Conservation (phyloP, 1,284 basidiomycete species). For the Meira nashicola region DNA sequence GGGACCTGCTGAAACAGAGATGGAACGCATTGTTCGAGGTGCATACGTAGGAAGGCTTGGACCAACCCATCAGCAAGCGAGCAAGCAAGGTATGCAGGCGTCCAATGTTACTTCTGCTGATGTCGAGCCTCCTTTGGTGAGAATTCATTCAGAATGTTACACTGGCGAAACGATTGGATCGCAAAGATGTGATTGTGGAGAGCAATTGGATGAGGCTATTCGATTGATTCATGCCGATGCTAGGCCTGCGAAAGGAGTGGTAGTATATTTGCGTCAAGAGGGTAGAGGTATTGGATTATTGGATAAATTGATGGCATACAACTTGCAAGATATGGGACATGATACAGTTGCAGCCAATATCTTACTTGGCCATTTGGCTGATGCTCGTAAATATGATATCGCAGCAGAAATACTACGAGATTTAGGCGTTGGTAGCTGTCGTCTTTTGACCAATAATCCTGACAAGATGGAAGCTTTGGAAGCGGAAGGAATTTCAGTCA, state of each 20-base stretch:
- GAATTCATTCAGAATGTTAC: constrained; percentile 97
- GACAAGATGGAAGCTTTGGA: constrained; percentile 88
- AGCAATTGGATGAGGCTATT: constrained; percentile 94
- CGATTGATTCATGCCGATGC: constrained; percentile 66
- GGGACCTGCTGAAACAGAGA: constrained; percentile 80
- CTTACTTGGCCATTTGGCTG: constrained; percentile 87
- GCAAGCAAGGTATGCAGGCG: not conserved
- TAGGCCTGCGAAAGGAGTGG: constrained; percentile 62
- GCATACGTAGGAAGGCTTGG: constrained; percentile 84
- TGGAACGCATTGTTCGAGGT: constrained; percentile 86
- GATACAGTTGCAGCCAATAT: constrained; percentile 97
- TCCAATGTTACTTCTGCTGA: constrained; percentile 9
- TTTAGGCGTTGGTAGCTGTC: constrained; percentile 66
- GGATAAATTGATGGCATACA: constrained; percentile 96
- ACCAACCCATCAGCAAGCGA: constrained; percentile 59
- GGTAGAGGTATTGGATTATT: constrained; percentile 95
- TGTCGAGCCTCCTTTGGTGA: constrained; percentile 68
- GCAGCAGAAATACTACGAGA: constrained; percentile 85
- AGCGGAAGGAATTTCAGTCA: constrained; percentile 73
- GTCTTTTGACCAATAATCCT: constrained; percentile 93
- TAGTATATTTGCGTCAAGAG: constrained; percentile 95
- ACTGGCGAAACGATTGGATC: constrained; percentile 97
- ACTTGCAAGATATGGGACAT: constrained; percentile 93
- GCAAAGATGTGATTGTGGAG: constrained; percentile 97
- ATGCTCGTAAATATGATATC: constrained; percentile 87